Evolutionary conservation across 768 basidiomycete species (phyloP).

Genomic region (Lactarius evosmus): DNA sequence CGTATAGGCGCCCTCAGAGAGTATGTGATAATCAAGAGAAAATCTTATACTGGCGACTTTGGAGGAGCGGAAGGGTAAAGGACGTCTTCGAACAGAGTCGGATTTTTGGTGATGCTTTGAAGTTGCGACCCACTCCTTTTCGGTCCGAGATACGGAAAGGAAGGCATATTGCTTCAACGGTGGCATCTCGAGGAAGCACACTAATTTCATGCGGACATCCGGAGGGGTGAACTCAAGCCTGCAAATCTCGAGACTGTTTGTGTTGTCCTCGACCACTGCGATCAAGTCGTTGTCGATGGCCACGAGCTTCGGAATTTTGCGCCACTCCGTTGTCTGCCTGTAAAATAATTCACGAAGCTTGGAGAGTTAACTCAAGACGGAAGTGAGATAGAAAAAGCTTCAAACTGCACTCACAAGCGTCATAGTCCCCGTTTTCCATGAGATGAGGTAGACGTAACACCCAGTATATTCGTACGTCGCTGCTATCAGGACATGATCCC

Average conservation of each 20-base stretch:
- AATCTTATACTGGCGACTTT: conserved; percentile 13
- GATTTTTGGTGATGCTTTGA: neutral
- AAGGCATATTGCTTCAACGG: neutral
- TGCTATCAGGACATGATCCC: conserved; percentile 13
- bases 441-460: conserved; percentile 14
- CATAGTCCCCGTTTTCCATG: conserved; percentile 16
- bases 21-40: conserved; percentile 1
- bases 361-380: neutral
- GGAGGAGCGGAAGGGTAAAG: conserved; percentile 19
- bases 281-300: conserved; percentile 11
- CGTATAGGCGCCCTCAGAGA: neutral
- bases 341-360: conserved; percentile 11
- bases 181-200: conserved; percentile 14
- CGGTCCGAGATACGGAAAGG: neutral
- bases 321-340: conserved; percentile 3
- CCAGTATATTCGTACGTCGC: conserved; percentile 10
- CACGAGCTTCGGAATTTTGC: conserved; percentile 11
- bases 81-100: neutral
- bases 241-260: conserved; percentile 13
- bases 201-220: neutral
- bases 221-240: conserved; percentile 8
- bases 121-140: conserved; percentile 17
- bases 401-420: conserved; percentile 1
- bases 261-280: conserved; percentile 5
- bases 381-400: neutral